These are phyloP conservation scores for Rhizophagus prolifer DNA, from an alignment of 192 early-diverging fungal genomes.

Conservation along the genomic window DNA sequence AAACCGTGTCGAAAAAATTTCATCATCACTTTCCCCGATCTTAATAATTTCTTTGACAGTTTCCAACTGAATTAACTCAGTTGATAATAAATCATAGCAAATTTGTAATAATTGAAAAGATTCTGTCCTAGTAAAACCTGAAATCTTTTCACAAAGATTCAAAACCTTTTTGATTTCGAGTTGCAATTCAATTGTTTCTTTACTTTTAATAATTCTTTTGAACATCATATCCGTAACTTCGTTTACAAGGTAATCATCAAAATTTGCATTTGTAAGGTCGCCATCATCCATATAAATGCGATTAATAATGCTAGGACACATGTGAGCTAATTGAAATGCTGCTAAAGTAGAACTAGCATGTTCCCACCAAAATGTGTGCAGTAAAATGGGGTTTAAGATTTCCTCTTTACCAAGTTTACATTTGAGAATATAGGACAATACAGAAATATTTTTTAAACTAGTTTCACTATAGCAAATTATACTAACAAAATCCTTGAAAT, in stretches of 20 bases:
- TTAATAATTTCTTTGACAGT: not conserved
- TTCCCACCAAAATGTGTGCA: slow-evolving; percentile 29
- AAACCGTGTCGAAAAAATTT: slow-evolving; percentile 5
- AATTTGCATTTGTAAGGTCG: not conserved
- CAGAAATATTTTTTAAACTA: not conserved
- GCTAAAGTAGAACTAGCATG: slow-evolving; percentile 7
- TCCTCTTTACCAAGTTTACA: slow-evolving; percentile 10
- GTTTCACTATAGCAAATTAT: not conserved
- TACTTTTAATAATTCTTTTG: not conserved
- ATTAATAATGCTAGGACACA: slow-evolving; percentile 15
- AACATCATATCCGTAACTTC: slow-evolving; percentile 13
- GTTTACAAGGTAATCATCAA: slow-evolving; percentile 3
- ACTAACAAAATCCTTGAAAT: slow-evolving; percentile 30
- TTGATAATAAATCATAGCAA: slow-evolving; percentile 27
- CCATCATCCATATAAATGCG: not conserved
- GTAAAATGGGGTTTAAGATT: slow-evolving; percentile 1
- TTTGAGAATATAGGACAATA: slow-evolving; percentile 12
- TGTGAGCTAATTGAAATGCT: slow-evolving; percentile 8
- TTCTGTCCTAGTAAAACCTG: not conserved
- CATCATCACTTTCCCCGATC: not conserved
- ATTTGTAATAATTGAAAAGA: slow-evolving; percentile 27
- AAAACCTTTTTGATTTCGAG: slow-evolving; percentile 3
- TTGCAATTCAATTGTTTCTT: slow-evolving; percentile 15
- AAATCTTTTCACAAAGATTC: not conserved
- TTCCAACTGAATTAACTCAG: not conserved